phyloP scores from a whole-genome alignment of 345 rosid genomes.

The Linum usitatissimum region DNA sequence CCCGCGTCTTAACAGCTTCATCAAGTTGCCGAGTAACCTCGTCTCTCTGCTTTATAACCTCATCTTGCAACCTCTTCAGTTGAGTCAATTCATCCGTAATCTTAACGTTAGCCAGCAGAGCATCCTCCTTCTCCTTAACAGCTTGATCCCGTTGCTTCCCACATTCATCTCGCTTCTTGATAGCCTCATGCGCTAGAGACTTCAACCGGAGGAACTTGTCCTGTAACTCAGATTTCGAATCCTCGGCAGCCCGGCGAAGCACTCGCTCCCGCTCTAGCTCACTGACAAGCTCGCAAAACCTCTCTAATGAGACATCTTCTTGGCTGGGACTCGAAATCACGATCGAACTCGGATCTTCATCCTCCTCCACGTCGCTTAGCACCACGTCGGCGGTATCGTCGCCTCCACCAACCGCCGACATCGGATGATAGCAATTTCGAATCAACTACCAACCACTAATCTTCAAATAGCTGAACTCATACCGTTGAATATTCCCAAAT shows the following conservation, averaged over 20 bases:
- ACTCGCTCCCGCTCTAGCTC: constrained; percentile 3
- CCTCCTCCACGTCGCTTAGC: constrained; percentile 5
- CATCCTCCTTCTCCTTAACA: not conserved
- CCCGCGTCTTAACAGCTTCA: constrained; percentile 46
- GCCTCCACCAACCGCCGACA: not conserved
- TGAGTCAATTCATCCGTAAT: constrained; percentile 38
- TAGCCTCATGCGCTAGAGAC: constrained; percentile 3
- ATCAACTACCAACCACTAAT: not conserved
- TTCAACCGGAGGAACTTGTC: not conserved
- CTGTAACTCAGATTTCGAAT: constrained; percentile 1
- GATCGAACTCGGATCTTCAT: not conserved
- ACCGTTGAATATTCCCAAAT: not conserved
- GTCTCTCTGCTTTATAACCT: constrained; percentile 40
- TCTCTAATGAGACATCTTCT: not conserved
- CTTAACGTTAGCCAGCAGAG: constrained; percentile 33
- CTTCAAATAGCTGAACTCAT: not conserved
- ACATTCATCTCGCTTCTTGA: constrained; percentile 4
- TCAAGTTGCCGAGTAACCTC: constrained; percentile 47
- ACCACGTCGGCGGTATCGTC: constrained; percentile 3
- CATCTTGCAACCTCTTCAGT: constrained; percentile 39
- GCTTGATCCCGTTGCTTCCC: not conserved
- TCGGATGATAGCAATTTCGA: not conserved
- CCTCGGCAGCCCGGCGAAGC: not conserved
- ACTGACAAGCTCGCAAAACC: not conserved
- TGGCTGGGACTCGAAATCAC: not conserved